Base-by-base conservation (phyloP, 805 yeast species). In the Starmerella floricola region DNA sequence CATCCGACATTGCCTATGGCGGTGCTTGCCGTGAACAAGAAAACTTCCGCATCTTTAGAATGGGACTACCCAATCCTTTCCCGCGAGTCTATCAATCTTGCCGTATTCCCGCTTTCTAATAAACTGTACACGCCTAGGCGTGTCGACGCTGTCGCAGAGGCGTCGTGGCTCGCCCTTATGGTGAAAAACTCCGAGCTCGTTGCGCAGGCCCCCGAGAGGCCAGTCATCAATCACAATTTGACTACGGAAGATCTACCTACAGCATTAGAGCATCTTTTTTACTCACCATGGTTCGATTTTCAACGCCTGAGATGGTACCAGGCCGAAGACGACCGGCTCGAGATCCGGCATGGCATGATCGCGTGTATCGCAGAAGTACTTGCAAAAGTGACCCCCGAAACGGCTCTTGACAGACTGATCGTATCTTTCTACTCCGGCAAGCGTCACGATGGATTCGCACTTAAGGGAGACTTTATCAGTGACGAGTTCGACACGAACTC, bases 61-160 rank as follows among this genome's bases (percentile, higher is more conserved):
- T 48, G 51, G 51, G 30, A 36, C 13, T 47, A 34, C 32, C 52
- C 52, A 4, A 48, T 48, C 17, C 34, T 42, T 19, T 48, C 52
- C 12, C 36, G 43, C 33, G 38, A 36, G 36, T 28, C 33, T 16
- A 34, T 35, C n/a, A 34, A 27, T 8, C 21, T 44, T 4, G 32
- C 34, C 8, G 15, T 48, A 19, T 42, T 42, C 24, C 36, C 39
- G 12, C 29, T 42, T 10, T 26, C 30, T 5, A 19, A 26, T 8
- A 15, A n/a, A 6, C 20, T 21, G 28, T 17, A 6, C 3, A 20
- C 36, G 8, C 40, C 42, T 10, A 31, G 37, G 15, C 26, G 36
- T 4, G 17, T 11, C n/a, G 11, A 8, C 8, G 27, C 27, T 6
- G 36, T 4, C 5, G 36, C 36, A 12, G 17, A 27, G 8, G 27